Conservation (phyloP, 2,329 filamentous ascomycete species). For the Fusarium vanettenii region DNA sequence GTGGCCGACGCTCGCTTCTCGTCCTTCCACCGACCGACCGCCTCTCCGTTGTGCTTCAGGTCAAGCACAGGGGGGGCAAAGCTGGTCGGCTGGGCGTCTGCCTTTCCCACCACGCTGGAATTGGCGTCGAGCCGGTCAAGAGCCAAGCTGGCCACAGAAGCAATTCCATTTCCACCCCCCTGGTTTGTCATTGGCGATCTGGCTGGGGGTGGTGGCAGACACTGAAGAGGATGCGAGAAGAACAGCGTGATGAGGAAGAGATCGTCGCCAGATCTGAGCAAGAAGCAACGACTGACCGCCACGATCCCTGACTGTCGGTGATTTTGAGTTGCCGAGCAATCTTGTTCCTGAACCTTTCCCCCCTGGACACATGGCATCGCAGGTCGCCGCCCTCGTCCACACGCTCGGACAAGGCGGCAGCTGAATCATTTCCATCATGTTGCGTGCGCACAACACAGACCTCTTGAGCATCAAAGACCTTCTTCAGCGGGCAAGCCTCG, state of each 20-base stretch:
- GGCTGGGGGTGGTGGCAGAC: not conserved
- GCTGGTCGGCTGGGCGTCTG: not conserved
- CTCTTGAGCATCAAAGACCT: constrained; percentile 9
- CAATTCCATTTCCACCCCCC: not conserved
- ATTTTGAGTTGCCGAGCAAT: constrained; percentile 1
- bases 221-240: constrained; percentile 6
- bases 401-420: constrained; percentile 25
- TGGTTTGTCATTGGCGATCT: not conserved
- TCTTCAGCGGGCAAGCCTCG: constrained; percentile 25
- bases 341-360: not conserved
- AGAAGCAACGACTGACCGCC: constrained; percentile 9
- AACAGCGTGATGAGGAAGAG: constrained; percentile 12
- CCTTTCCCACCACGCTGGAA: constrained; percentile 2
- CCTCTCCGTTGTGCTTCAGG: constrained; percentile 24
- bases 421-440: constrained; percentile 7
- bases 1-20: constrained; percentile 1
- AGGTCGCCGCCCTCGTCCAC: not conserved
- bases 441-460: constrained; percentile 22
- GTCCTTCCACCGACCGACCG: not conserved
- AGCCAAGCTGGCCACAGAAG: constrained; percentile 2
- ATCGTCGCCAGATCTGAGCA: constrained; percentile 33
- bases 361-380: not conserved
- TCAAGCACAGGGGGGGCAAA: constrained; percentile 9
- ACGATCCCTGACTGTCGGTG: constrained; percentile 18
- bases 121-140: constrained; percentile 10